These are phyloP conservation scores for Neurospora sp. DNA, from an alignment of 495 filamentous ascomycete species.

Conservation along the genomic window DNA sequence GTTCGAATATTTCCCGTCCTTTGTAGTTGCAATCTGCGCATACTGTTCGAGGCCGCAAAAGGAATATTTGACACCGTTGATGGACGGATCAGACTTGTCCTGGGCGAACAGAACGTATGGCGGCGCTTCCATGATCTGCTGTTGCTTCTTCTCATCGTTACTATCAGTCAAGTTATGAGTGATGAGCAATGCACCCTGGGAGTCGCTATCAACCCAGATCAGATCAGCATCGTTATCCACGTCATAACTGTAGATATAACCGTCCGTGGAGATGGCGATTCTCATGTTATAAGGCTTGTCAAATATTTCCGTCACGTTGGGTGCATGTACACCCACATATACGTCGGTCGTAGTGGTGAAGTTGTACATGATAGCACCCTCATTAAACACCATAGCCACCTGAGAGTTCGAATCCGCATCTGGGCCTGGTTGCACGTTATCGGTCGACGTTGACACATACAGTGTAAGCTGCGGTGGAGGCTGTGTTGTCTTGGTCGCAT, in stretches of 20 bases:
- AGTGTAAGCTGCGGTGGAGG: conserved; percentile 63
- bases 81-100: conserved; percentile 44
- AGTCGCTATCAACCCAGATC: conserved; percentile 71
- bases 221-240: conserved; percentile 39
- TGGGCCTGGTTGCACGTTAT: conserved; percentile 60
- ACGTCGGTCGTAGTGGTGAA: conserved; percentile 48
- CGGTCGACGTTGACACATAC: conserved; percentile 58
- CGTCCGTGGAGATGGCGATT: conserved; percentile 73
- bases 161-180: conserved; percentile 54
- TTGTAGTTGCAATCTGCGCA: conserved; percentile 51
- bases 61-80: conserved; percentile 61
- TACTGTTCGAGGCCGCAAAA: conserved; percentile 59
- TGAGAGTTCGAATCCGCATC: conserved; percentile 34
- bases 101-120: conserved; percentile 76
- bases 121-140: conserved; percentile 47
- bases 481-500: conserved; percentile 20
- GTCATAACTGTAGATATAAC: conserved; percentile 53
- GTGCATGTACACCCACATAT: conserved; percentile 66
- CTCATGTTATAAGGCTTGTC: conserved; percentile 61
- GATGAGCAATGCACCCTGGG: conserved; percentile 60
- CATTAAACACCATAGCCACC: conserved; percentile 26
- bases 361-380: conserved; percentile 54
- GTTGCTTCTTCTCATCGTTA: conserved; percentile 27
- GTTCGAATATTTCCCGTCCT: conserved; percentile 25
- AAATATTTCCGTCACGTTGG: conserved; percentile 44